Evolutionary conservation across 345 rosid species (phyloP).

Genomic region (Viola odorata): DNA sequence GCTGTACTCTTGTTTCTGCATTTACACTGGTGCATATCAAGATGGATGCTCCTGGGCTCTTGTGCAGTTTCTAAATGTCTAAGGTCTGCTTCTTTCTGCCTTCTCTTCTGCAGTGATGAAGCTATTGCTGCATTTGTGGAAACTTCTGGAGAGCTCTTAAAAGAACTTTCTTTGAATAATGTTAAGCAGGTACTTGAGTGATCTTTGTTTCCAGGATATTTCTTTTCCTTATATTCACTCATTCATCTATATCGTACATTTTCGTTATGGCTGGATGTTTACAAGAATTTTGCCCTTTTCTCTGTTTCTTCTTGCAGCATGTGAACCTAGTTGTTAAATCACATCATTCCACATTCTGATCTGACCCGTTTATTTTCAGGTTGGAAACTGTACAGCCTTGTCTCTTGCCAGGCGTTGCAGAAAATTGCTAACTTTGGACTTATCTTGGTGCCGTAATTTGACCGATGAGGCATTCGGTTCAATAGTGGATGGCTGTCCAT

Average conservation of each 20-base stretch:
- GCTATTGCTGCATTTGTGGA: slow-evolving; percentile 89
- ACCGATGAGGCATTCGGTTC: slow-evolving; percentile 59
- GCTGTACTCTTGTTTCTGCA: background rate
- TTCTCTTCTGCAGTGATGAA: slow-evolving; percentile 56
- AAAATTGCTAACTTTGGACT: slow-evolving; percentile 54
- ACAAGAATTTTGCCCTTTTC: background rate
- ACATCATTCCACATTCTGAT: background rate
- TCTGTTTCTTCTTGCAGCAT: background rate
- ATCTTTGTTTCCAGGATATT: background rate
- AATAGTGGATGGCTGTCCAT: slow-evolving; percentile 77
- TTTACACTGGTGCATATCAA: background rate
- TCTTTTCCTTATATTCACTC: background rate
- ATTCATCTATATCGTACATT: background rate
- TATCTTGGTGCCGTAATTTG: slow-evolving; percentile 80
- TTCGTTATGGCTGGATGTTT: background rate
- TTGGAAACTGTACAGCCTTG: slow-evolving; percentile 55
- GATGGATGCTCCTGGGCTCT: background rate
- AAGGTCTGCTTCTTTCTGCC: slow-evolving; percentile 1
- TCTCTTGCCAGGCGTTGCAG: slow-evolving; percentile 54
- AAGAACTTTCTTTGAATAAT: slow-evolving; percentile 67
- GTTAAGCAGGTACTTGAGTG: slow-evolving; percentile 47
- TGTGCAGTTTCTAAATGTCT: background rate
- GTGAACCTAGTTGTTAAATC: background rate
- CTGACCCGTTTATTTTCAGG: slow-evolving; percentile 34
- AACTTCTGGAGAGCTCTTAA: slow-evolving; percentile 54